Evolutionary conservation across 2,329 filamentous ascomycete genomes (phyloP), one percentile per base, ranked within the genome.

Genomic region (Sporothrix schenckii): DNA sequence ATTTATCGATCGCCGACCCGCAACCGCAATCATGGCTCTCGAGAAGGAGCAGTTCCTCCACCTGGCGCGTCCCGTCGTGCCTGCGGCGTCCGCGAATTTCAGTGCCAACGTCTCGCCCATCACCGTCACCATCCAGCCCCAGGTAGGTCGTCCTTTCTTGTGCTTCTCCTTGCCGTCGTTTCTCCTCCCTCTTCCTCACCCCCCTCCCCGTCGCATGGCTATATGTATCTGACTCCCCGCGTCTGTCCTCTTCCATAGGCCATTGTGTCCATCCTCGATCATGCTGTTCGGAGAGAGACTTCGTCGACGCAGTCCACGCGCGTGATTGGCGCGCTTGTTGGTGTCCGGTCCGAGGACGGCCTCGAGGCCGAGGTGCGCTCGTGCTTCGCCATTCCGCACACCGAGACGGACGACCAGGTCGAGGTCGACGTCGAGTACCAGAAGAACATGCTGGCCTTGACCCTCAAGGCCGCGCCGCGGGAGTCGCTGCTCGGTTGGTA

Each of bases 401-500:
- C 94, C 76, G 95, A 99, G 84, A 97, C 94, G 76, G 92, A 94
- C 80, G 95, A 99, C 82, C 95, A 99, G 83, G 95, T 99, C 77
- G 95, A 99, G 83, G 95, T 99, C 74, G 95, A 99, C 80, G 97
- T 99, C 87, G 95, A 99, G 83, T 99, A 98, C 83, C 95, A 99
- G 84, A 98, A 98, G 88, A 94, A 94, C 82, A 99, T 99, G 95
- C 90, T 98, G 71, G 91, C 92, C 72, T 86, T 99, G 76, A 94
- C 97, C 80, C 89, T 98, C 76, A 94, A 94, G 83, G 94, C 94
- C 71, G 92, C 93, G 81, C 95, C 95, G 66, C 92, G 93, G 82
- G 95, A 99, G 83, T 89, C 93, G 69, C 88, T 99, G 71, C 91
- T 99, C 73, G 95, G 95, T 78, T 99, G 95, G 95, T 99, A 99